A percentile compares a stretch with the other conserved stretches of the same genome.
Evolutionary conservation across 495 filamentous ascomycete species (phyloP).

Genomic region (Podospora pseudopauciseta): DNA sequence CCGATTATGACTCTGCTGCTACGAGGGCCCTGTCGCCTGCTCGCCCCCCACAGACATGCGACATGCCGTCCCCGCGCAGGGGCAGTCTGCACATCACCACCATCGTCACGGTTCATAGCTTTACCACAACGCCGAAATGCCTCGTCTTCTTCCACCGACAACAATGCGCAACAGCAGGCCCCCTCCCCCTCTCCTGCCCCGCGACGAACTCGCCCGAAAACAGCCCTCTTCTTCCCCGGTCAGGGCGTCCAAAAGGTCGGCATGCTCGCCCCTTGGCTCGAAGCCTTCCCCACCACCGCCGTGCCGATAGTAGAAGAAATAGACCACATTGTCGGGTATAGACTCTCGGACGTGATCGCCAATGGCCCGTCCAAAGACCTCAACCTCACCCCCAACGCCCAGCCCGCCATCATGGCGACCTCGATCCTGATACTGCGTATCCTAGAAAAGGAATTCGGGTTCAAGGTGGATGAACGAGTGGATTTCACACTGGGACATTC

Average conservation of each 20-base stretch:
- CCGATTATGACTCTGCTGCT: conserved; percentile 24
- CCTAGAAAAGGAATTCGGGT: conserved; percentile 79
- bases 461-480: conserved; percentile 61
- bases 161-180: conserved; percentile 7
- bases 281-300: conserved; percentile 74
- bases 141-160: conserved; percentile 12
- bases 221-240: conserved; percentile 83
- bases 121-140: conserved; percentile 11
- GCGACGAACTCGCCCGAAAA: conserved; percentile 49
- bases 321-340: conserved; percentile 66
- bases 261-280: conserved; percentile 82
- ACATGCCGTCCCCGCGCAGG: too few relatives aligned
- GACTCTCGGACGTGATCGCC: conserved; percentile 72
- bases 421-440: conserved; percentile 87
- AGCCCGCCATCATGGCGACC: conserved; percentile 94
- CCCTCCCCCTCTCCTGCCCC: too few relatives aligned
- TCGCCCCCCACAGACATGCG: not conserved
- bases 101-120: not conserved
- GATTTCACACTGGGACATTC: conserved; percentile 89
- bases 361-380: conserved; percentile 71
- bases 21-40: conserved; percentile 18
- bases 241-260: conserved; percentile 93
- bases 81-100: not conserved
- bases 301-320: conserved; percentile 73
- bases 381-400: conserved; percentile 80